These are phyloP conservation scores for Cryptococcus floricola DNA, from an alignment of 1,284 basidiomycete genomes.

Conservation along the genomic window DNA sequence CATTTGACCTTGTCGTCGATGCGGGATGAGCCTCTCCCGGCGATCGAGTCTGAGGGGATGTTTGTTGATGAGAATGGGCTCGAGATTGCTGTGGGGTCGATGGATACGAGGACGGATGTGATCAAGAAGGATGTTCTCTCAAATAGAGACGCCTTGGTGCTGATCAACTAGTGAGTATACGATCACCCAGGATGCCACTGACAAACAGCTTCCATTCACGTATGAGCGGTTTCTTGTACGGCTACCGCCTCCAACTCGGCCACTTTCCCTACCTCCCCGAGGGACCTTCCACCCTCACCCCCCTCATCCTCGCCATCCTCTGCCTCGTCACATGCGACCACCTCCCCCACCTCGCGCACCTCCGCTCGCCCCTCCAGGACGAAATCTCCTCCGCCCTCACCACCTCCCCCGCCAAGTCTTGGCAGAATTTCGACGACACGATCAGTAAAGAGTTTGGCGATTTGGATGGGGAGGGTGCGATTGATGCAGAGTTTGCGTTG, in stretches of 20 bases:
- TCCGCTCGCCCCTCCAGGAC: constrained; percentile 22
- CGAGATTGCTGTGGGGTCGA: constrained; percentile 24
- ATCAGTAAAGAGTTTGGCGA: constrained; percentile 9
- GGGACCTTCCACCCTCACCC: constrained; percentile 38
- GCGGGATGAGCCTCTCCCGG: constrained; percentile 2
- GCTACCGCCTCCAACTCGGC: constrained; percentile 36
- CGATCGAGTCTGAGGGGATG: background rate
- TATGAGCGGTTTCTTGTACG: constrained; percentile 36
- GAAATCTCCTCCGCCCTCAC: constrained; percentile 29
- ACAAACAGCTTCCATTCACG: constrained; percentile 33
- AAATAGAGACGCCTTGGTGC: constrained; percentile 21
- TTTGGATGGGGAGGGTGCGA: constrained; percentile 19
- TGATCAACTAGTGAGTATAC: constrained; percentile 38
- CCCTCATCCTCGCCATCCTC: constrained; percentile 40
- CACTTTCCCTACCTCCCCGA: constrained; percentile 40
- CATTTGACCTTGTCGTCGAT: constrained; percentile 3
- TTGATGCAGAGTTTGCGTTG: constrained; percentile 45
- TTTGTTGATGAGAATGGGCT: constrained; percentile 2
- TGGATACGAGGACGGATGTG: constrained; percentile 36
- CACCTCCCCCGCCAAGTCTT: constrained; percentile 36
- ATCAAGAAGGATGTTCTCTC: constrained; percentile 34
- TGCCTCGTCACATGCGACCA: constrained; percentile 41
- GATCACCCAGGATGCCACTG: background rate
- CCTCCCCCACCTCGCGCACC: constrained; percentile 20
- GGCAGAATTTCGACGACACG: constrained; percentile 14